These are phyloP conservation scores for Leccinum griseonigrum DNA, from an alignment of 1,284 basidiomycete genomes.

Conservation along the genomic window DNA sequence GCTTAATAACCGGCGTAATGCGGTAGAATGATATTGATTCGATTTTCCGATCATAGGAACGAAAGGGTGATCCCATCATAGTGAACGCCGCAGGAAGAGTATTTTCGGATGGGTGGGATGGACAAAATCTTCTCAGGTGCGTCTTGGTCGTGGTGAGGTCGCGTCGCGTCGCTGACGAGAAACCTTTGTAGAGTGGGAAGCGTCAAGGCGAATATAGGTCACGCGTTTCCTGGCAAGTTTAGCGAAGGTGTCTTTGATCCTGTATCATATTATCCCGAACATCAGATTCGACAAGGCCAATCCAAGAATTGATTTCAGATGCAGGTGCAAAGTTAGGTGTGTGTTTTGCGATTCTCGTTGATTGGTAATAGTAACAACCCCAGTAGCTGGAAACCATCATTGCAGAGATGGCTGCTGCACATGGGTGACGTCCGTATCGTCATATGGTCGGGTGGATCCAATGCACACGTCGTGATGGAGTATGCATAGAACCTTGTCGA, in stretches of 20 bases:
- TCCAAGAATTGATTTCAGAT: slow-evolving; percentile 28
- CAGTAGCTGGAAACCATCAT: slow-evolving; percentile 21
- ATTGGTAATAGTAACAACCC: background rate
- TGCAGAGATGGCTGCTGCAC: slow-evolving; percentile 23
- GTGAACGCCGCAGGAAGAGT: slow-evolving; percentile 45
- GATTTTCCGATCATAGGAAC: slow-evolving; percentile 26
- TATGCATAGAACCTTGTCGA: slow-evolving; percentile 13
- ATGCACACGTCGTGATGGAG: slow-evolving; percentile 29
- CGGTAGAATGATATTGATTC: background rate
- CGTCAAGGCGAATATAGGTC: slow-evolving; percentile 33
- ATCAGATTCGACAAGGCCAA: slow-evolving; percentile 29
- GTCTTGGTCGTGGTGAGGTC: background rate
- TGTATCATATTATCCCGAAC: slow-evolving; percentile 28
- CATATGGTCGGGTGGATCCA: slow-evolving; percentile 30
- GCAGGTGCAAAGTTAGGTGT: slow-evolving; percentile 25
- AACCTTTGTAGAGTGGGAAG: slow-evolving; percentile 26
- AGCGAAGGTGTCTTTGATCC: slow-evolving; percentile 30
- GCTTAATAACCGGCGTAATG: background rate
- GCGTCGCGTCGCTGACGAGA: background rate
- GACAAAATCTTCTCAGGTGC: slow-evolving; percentile 21
- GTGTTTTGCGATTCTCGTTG: background rate
- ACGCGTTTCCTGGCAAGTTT: slow-evolving; percentile 31
- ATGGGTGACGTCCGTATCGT: slow-evolving; percentile 30
- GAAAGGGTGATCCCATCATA: slow-evolving; percentile 48
- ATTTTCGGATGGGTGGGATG: slow-evolving; percentile 27